Evolutionary conservation across 75 land plant species (phyloP).

Genomic region (Larix kaempferi): DNA sequence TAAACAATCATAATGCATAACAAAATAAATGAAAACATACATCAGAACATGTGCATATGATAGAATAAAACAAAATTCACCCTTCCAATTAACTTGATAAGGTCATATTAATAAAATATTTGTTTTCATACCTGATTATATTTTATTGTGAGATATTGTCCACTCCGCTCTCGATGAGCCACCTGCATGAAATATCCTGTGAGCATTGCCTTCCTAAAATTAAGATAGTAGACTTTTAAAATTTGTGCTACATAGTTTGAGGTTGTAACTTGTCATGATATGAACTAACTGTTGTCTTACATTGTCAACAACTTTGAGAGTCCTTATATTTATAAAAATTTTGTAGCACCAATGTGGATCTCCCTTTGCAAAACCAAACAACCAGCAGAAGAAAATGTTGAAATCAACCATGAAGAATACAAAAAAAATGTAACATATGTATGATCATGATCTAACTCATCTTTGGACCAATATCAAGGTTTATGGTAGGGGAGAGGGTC

Average conservation of each 20-base stretch:
- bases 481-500: too few relatives aligned
- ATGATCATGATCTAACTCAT: too few relatives aligned
- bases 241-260: slow-evolving; percentile 51
- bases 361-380: slow-evolving; percentile 32
- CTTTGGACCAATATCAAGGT: too few relatives aligned
- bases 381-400: not conserved
- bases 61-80: not conserved
- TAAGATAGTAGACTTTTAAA: slow-evolving; percentile 46
- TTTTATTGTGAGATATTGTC: slow-evolving; percentile 50
- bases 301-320: slow-evolving; percentile 48
- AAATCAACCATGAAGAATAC: not conserved
- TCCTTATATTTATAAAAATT: slow-evolving; percentile 45
- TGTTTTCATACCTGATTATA: slow-evolving; percentile 43
- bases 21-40: not conserved
- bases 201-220: slow-evolving; percentile 54
- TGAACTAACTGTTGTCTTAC: slow-evolving; percentile 48
- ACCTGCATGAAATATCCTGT: slow-evolving; percentile 60
- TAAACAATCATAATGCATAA: not conserved
- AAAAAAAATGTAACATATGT: not conserved
- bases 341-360: slow-evolving; percentile 50
- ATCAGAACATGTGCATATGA: not conserved
- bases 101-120: not conserved
- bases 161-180: slow-evolving; percentile 47
- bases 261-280: slow-evolving; percentile 46
- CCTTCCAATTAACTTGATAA: not conserved